These are phyloP conservation scores for Phialophora chinensis DNA, from an alignment of 2,329 filamentous ascomycete genomes.

Conservation along the genomic window DNA sequence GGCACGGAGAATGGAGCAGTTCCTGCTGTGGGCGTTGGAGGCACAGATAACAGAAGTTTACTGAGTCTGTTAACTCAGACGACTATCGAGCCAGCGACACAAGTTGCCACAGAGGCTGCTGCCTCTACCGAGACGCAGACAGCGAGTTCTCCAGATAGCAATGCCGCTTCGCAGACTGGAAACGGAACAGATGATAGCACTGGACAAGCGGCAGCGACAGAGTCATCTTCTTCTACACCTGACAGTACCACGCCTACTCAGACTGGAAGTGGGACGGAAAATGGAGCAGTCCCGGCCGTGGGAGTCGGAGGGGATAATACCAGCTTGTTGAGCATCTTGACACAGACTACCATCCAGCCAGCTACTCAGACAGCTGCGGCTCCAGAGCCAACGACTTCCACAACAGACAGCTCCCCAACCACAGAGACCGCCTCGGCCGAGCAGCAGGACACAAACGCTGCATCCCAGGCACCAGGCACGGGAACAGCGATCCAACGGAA, in stretches of 20 bases:
- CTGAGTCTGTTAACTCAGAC: conserved; percentile 34
- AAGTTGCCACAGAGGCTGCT: neutral
- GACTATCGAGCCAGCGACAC: conserved; percentile 10
- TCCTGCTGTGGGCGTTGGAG: conserved; percentile 37
- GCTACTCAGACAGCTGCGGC: conserved; percentile 4
- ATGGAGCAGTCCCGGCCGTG: conserved; percentile 36
- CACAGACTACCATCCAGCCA: conserved; percentile 20
- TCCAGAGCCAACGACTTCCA: neutral
- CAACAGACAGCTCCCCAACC: neutral
- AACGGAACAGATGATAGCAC: neutral
- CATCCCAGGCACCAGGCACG: neutral
- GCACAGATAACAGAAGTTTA: conserved; percentile 29
- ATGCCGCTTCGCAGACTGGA: neutral
- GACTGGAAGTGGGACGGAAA: conserved; percentile 28
- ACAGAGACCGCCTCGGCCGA: neutral
- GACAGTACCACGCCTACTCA: neutral
- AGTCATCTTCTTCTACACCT: neutral
- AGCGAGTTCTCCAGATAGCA: neutral
- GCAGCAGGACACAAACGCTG: neutral
- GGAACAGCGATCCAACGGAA: conserved; percentile 21
- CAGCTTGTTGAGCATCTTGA: conserved; percentile 31
- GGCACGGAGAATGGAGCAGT: conserved; percentile 38
- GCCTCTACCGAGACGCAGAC: neutral
- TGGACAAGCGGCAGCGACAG: neutral
- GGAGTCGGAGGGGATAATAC: conserved; percentile 34